Percentiles rank a stretch among this genome's conserved stretches.
These are phyloP conservation scores for Escallonia rubra DNA, from an alignment of 129 eudicot genomes.

Conservation along the genomic window DNA sequence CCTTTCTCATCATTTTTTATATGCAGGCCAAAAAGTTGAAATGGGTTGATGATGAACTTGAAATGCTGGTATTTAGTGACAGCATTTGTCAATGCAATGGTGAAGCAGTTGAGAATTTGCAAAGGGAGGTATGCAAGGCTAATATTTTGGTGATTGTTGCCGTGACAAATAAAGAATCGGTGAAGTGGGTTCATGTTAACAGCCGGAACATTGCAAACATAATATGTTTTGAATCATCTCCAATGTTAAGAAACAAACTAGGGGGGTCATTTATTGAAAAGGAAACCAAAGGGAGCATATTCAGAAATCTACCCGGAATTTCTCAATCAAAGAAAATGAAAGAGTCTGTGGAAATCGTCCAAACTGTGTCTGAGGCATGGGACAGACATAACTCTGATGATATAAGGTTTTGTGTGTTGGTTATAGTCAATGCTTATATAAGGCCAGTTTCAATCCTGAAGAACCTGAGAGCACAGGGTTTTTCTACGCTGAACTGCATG, in stretches of 20 bases:
- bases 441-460: constrained; percentile 68
- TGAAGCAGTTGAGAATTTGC: constrained; percentile 27
- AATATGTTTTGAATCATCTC: constrained; percentile 81
- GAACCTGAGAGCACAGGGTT: constrained; percentile 80
- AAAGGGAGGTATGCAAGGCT: constrained; percentile 32
- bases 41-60: constrained; percentile 80
- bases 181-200: constrained; percentile 51
- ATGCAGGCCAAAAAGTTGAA: constrained; percentile 69
- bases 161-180: constrained; percentile 51
- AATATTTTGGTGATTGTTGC: constrained; percentile 65
- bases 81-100: constrained; percentile 21
- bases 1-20: constrained; percentile 7
- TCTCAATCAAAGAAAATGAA: constrained; percentile 35
- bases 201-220: constrained; percentile 49
- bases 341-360: constrained; percentile 45
- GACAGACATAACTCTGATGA: constrained; percentile 78
- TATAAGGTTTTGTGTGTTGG: constrained; percentile 74
- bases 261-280: constrained; percentile 46
- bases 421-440: constrained; percentile 75
- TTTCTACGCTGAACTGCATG: constrained; percentile 83
- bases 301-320: constrained; percentile 30
- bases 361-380: constrained; percentile 83
- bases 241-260: constrained; percentile 51
- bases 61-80: constrained; percentile 70
- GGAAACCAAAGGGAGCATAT: constrained; percentile 22